A percentile compares a stretch with the other conserved stretches of the same genome.
Conservation (phyloP, 257 asterid species). For the Jasminum sambac region DNA sequence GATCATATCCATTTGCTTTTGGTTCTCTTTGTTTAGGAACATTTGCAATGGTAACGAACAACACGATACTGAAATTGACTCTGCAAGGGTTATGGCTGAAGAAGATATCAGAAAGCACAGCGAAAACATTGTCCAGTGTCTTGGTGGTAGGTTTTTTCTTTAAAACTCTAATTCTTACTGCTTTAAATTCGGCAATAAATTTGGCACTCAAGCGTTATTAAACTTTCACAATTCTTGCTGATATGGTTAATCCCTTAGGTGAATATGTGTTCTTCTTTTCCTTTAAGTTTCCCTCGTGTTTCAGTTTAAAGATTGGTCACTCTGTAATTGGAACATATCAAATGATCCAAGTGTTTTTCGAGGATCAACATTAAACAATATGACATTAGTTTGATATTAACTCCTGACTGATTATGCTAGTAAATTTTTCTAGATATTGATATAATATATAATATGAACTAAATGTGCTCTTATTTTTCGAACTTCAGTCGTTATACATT, state of each 20-base stretch:
- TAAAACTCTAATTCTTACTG: neutral
- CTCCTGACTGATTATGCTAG: neutral
- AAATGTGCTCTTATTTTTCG: neutral
- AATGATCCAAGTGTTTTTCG: neutral
- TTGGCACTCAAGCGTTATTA: neutral
- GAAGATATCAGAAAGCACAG: conserved; percentile 52
- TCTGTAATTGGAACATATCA: neutral
- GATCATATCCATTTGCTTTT: neutral
- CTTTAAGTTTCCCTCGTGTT: neutral
- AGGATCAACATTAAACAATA: neutral
- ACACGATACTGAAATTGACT: conserved; percentile 56
- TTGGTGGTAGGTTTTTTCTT: conserved; percentile 48
- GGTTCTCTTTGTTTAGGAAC: conserved; percentile 38
- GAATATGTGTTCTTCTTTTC: neutral
- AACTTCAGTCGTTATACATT: neutral
- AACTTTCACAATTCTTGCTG: neutral
- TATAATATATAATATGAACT: neutral
- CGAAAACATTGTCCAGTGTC: conserved; percentile 41
- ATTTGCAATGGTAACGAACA: conserved; percentile 51
- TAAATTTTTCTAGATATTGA: neutral
- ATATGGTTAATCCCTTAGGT: neutral
- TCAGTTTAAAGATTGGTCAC: neutral
- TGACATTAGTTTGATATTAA: neutral
- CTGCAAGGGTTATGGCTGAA: conserved; percentile 57
- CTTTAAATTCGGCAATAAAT: neutral